These are phyloP conservation scores for Trichophyton mentagrophytes DNA, from an alignment of 2,329 filamentous ascomycete species.

Conservation along the genomic window DNA sequence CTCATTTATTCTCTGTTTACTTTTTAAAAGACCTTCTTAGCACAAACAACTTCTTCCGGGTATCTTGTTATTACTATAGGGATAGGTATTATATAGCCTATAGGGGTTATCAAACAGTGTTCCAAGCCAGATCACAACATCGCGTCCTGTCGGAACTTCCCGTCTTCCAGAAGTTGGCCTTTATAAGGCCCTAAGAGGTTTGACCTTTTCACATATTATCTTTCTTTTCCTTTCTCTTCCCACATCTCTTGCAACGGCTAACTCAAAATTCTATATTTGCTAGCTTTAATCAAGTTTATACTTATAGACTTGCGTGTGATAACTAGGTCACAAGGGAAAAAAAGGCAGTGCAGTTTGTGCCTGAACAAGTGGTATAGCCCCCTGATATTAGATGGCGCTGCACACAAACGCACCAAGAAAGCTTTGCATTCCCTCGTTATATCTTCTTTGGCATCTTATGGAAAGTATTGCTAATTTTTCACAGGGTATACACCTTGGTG, in stretches of 20 bases:
- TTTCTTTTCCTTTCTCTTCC: not conserved
- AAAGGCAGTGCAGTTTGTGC: not conserved
- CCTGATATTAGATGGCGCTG: not conserved
- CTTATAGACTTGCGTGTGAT: not conserved
- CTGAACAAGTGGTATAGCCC: not conserved
- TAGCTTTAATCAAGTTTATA: not conserved
- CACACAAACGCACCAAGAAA: not conserved
- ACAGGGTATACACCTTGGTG: not conserved
- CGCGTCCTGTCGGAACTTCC: not conserved
- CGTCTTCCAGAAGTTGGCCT: not conserved
- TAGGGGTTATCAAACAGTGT: not conserved
- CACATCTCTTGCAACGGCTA: not conserved
- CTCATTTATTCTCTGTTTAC: not conserved
- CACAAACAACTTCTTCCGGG: not conserved
- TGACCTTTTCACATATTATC: not conserved
- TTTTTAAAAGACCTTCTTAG: not conserved
- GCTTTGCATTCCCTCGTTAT: not conserved
- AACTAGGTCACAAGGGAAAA: not conserved
- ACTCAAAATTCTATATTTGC: not conserved
- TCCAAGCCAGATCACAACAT: not conserved
- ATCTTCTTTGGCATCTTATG: not conserved
- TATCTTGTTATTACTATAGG: not conserved
- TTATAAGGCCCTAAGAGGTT: not conserved
- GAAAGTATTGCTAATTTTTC: not conserved
- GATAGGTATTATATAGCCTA: not conserved